Percentiles rank a stretch among this genome's conserved stretches.
Evolutionary conservation across 495 filamentous ascomycete species (phyloP).

Genomic region (Bombardia bombarda): DNA sequence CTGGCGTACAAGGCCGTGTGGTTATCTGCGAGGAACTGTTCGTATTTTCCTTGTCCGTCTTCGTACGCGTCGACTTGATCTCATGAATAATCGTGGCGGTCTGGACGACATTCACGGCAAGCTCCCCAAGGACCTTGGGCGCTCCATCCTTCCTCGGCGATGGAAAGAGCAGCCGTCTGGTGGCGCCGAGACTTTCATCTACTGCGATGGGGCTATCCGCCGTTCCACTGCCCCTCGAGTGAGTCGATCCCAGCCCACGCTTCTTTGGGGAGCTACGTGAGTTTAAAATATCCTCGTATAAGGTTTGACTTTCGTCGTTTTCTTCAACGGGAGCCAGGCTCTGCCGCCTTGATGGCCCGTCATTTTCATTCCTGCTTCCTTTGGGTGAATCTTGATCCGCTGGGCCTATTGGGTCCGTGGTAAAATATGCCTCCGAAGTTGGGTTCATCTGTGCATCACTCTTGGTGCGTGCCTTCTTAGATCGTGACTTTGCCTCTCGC

Average conservation of each 20-base stretch:
- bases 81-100: slow-evolving; percentile 24
- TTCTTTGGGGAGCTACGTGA: slow-evolving; percentile 26
- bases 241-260: slow-evolving; percentile 29
- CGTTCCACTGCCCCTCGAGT: slow-evolving; percentile 47
- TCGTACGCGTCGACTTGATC: slow-evolving; percentile 24
- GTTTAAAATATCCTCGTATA: slow-evolving; percentile 19
- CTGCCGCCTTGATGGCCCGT: slow-evolving; percentile 17
- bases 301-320: slow-evolving; percentile 23
- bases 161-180: slow-evolving; percentile 76
- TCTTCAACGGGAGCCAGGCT: slow-evolving; percentile 23
- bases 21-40: not conserved
- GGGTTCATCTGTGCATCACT: slow-evolving; percentile 29
- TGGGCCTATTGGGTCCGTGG: slow-evolving; percentile 39
- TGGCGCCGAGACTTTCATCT: slow-evolving; percentile 53
- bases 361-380: slow-evolving; percentile 20
- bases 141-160: slow-evolving; percentile 52
- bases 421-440: slow-evolving; percentile 42
- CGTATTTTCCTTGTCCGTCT: slow-evolving; percentile 31
- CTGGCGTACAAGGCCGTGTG: slow-evolving; percentile 15
- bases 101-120: slow-evolving; percentile 49
- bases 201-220: slow-evolving; percentile 54
- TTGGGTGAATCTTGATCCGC: slow-evolving; percentile 20
- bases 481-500: slow-evolving; percentile 29
- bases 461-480: slow-evolving; percentile 38
- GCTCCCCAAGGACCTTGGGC: slow-evolving; percentile 50